Percentiles rank a stretch among this genome's conserved stretches.
Evolutionary conservation across 495 filamentous ascomycete genomes (phyloP).

Genomic region (Xylaria palmicola): DNA sequence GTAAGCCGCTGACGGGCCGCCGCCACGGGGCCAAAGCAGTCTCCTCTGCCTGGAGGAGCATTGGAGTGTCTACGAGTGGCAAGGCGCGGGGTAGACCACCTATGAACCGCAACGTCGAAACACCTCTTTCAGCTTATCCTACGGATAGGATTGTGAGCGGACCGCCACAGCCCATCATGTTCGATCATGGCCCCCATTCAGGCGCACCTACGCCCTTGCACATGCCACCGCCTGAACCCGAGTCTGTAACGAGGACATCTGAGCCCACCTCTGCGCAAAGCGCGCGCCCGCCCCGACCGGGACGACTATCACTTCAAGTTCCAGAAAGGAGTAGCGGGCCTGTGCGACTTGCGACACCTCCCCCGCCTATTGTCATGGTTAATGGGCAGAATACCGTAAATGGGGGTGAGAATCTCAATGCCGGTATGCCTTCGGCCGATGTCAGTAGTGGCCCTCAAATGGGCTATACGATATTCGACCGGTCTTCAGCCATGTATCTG

Average conservation of each 20-base stretch:
- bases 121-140: slow-evolving; percentile 86
- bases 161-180: slow-evolving; percentile 17
- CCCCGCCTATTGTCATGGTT: slow-evolving; percentile 57
- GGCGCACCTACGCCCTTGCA: slow-evolving; percentile 16
- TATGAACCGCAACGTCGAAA: slow-evolving; percentile 66
- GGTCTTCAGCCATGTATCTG: slow-evolving; percentile 23
- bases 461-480: slow-evolving; percentile 25
- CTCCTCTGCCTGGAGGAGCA: slow-evolving; percentile 89
- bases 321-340: slow-evolving; percentile 71
- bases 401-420: slow-evolving; percentile 9
- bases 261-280: slow-evolving; percentile 21
- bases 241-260: slow-evolving; percentile 18
- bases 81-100: slow-evolving; percentile 85
- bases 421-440: slow-evolving; percentile 20
- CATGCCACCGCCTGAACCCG: slow-evolving; percentile 26
- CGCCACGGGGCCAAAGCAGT: slow-evolving; percentile 88
- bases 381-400: slow-evolving; percentile 55
- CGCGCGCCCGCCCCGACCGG: slow-evolving; percentile 37
- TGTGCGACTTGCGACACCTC: slow-evolving; percentile 77
- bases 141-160: slow-evolving; percentile 43
- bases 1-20: slow-evolving; percentile 56
- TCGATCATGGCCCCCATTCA: slow-evolving; percentile 22
- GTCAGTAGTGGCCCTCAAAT: neutral
- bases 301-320: slow-evolving; percentile 75
- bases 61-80: slow-evolving; percentile 61